phyloP scores from a whole-genome alignment of 2,329 filamentous ascomycete genomes.

The Apiospora hydei region DNA sequence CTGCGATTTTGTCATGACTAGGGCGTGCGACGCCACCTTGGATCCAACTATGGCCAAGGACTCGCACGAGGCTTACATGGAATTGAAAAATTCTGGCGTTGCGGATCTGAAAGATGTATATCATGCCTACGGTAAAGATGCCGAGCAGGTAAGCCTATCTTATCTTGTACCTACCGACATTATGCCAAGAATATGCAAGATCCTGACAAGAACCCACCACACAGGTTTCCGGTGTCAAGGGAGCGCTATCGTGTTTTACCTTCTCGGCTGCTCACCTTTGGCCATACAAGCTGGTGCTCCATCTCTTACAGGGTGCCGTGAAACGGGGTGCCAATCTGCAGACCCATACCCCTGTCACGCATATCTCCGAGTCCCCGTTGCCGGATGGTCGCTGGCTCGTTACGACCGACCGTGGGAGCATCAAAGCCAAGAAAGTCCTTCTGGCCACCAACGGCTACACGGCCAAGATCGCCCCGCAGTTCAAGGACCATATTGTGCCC shows the following conservation, averaged over 20 bases:
- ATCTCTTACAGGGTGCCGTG: slow-evolving; percentile 26
- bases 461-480: slow-evolving; percentile 41
- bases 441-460: slow-evolving; percentile 47
- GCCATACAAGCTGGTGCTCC: slow-evolving; percentile 33
- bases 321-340: slow-evolving; percentile 32
- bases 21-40: slow-evolving; percentile 38
- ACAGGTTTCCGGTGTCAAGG: slow-evolving; percentile 41
- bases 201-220: slow-evolving; percentile 28
- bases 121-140: slow-evolving; percentile 37
- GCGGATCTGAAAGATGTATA: slow-evolving; percentile 40
- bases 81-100: slow-evolving; percentile 40
- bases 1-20: slow-evolving; percentile 52
- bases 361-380: slow-evolving; percentile 28
- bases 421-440: slow-evolving; percentile 55
- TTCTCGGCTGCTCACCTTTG: slow-evolving; percentile 33
- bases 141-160: slow-evolving; percentile 37
- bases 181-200: slow-evolving; percentile 33
- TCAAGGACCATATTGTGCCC: slow-evolving; percentile 41
- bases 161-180: neutral
- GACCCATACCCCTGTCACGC: slow-evolving; percentile 32
- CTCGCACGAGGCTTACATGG: slow-evolving; percentile 10
- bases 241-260: slow-evolving; percentile 38
- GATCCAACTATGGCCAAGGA: slow-evolving; percentile 18
- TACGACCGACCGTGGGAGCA: slow-evolving; percentile 59
- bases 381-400: slow-evolving; percentile 48